Base-by-base conservation (phyloP, 1,139 yeast genomes). In the Blastobotrys ciferrii region DNA sequence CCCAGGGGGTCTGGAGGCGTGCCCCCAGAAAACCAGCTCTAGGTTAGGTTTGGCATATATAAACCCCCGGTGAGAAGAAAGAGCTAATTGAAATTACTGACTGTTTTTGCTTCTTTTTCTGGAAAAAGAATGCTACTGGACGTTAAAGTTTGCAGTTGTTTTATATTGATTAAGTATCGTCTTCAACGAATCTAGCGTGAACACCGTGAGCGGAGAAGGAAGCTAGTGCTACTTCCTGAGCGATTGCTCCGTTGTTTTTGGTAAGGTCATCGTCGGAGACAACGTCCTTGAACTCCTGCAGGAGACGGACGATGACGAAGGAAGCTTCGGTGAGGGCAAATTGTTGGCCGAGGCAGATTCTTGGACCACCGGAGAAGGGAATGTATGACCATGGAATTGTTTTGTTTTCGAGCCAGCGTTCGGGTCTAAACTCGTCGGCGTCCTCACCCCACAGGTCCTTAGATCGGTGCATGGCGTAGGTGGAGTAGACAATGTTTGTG, bases 341-440 rank as follows among this genome's bases (percentile, higher is more conserved):
- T 59, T 78, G 82, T 62, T 78, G 82, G 18, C 83, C 83, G 50
- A 79, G 66, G 55, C 83, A 78, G 53, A 78, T 77, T 50, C 83
- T 68, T 38, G 83, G 82, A n/a, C 83, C 83, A 35, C 82, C 83
- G 56, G 77, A 77, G 67, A 77, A 78, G 2, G 69, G 69, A 30
- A 66, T 47, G 49, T 58, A 66, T 12, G 58, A 62, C 69, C 70
- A 66, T 13, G 56, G 47, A 12, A 56, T 43, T 31, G 57, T 45
- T 45, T 52, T 59, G 19, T 44, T 37, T 14, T 61, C 54, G 17
- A 52, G 58, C 82, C 82, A 78, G 55, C 82, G 68, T 53, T 78
- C 82, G 4, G 83, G 83, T 46, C 68, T 65, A 62, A 75, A 78
- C 38, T 60, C 75, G 3, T 58, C 53, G 7, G 80, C 74, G 55